Conservation (phyloP, 2,329 filamentous ascomycete genomes). For the Scedosporium boydii region DNA sequence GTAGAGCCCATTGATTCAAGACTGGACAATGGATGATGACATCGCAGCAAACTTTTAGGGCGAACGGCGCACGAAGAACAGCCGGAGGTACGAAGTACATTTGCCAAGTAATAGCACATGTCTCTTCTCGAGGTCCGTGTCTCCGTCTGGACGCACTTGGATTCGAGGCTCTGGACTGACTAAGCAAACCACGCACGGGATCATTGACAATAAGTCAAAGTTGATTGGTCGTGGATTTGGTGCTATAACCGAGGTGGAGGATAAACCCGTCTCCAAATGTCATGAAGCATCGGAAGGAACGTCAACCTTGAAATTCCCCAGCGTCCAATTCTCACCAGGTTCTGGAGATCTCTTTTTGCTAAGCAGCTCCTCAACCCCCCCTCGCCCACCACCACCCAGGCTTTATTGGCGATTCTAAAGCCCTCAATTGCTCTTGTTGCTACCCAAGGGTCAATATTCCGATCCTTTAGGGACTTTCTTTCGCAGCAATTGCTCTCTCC, state of each 20-base stretch:
- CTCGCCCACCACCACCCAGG: not conserved
- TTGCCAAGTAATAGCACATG: not conserved
- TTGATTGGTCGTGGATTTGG: constrained; percentile 3
- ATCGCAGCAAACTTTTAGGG: not conserved
- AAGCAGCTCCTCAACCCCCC: not conserved
- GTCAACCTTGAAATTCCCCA: constrained; percentile 6
- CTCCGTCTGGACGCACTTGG: not conserved
- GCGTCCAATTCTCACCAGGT: not conserved
- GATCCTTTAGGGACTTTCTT: not conserved
- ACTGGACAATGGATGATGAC: not conserved
- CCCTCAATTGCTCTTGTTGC: not conserved
- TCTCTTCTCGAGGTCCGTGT: not conserved
- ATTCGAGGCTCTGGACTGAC: not conserved
- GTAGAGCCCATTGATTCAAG: not conserved
- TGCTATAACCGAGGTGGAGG: constrained; percentile 6
- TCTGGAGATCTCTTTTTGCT: not conserved
- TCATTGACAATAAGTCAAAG: constrained; percentile 4
- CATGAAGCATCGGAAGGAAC: constrained; percentile 4
- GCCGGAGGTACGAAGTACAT: not conserved
- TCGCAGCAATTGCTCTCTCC: not conserved
- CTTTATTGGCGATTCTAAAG: not conserved
- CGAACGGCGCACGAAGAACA: not conserved
- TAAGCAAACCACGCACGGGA: not conserved
- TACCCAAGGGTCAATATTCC: not conserved
- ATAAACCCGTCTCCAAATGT: constrained; percentile 4